Percentiles rank a stretch among this genome's conserved stretches.
Evolutionary conservation across 2,329 filamentous ascomycete genomes (phyloP).

Genomic region (Lasiodiplodia sp.): DNA sequence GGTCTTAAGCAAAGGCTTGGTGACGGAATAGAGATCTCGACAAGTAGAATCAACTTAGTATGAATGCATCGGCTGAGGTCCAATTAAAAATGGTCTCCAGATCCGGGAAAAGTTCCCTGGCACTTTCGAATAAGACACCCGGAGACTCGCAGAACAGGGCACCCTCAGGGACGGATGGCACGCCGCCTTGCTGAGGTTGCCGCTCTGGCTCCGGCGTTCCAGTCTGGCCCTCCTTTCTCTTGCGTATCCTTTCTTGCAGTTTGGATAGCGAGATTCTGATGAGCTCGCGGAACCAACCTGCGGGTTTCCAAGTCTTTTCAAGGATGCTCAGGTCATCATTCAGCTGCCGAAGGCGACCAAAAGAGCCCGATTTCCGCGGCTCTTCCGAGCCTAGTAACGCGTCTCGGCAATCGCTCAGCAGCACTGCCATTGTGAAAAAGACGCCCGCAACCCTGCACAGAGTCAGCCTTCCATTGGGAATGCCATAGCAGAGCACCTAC

Average conservation of each 20-base stretch:
- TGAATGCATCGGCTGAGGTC: constrained; percentile 9
- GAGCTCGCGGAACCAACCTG: constrained; percentile 18
- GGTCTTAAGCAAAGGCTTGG: neutral
- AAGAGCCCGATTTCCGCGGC: neutral
- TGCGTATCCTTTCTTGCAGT: constrained; percentile 9
- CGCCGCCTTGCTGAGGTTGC: neutral
- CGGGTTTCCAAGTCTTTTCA: constrained; percentile 16
- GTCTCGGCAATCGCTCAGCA: constrained; percentile 6
- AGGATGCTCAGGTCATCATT: constrained; percentile 11
- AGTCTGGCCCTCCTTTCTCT: neutral
- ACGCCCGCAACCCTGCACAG: neutral
- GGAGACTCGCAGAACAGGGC: constrained; percentile 13
- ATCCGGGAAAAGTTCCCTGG: constrained; percentile 18
- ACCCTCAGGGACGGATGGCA: neutral
- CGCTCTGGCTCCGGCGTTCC: neutral
- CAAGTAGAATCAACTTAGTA: neutral
- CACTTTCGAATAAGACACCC: constrained; percentile 4
- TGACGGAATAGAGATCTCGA: no score
- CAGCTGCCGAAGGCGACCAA: constrained; percentile 9
- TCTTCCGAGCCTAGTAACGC: neutral
- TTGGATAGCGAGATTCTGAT: constrained; percentile 17
- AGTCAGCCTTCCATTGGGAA: neutral
- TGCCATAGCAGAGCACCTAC: neutral
- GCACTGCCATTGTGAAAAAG: constrained; percentile 9
- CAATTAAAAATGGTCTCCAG: neutral